Conservation (phyloP, 2,329 filamentous ascomycete genomes). For the Periconia digitata region DNA sequence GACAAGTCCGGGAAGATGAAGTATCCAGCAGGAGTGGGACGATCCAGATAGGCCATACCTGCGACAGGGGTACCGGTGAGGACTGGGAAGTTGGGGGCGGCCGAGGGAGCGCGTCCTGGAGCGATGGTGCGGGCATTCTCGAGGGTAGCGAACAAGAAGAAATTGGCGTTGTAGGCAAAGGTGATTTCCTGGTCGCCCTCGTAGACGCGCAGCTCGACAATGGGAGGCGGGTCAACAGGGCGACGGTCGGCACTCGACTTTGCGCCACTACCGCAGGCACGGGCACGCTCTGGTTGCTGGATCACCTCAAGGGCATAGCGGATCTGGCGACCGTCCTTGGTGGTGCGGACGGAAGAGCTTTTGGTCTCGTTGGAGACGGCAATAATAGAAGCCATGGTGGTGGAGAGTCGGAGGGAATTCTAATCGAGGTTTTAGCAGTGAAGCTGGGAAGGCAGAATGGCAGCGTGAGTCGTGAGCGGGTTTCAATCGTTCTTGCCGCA, state of each 20-base stretch:
- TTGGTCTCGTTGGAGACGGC: constrained; percentile 59
- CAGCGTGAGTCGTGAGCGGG: neutral
- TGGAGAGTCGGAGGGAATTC: constrained; percentile 3
- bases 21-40: constrained; percentile 77
- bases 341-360: constrained; percentile 59
- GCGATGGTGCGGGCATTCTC: constrained; percentile 84
- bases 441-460: neutral
- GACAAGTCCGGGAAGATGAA: constrained; percentile 98
- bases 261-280: constrained; percentile 91
- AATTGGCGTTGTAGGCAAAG: constrained; percentile 92
- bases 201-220: constrained; percentile 85
- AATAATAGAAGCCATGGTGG: constrained; percentile 47
- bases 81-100: constrained; percentile 75
- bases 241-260: constrained; percentile 83
- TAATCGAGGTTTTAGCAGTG: neutral
- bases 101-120: constrained; percentile 66
- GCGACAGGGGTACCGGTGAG: constrained; percentile 93
- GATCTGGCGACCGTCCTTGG: constrained; percentile 73
- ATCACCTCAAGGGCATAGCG: constrained; percentile 84
- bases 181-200: constrained; percentile 72
- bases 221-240: constrained; percentile 90
- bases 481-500: too few relatives aligned
- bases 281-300: constrained; percentile 90
- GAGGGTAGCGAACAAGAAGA: constrained; percentile 90
- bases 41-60: constrained; percentile 93